Evolutionary conservation across 2,329 filamentous ascomycete species (phyloP).

Genomic region (Keithomyces neogunnii): DNA sequence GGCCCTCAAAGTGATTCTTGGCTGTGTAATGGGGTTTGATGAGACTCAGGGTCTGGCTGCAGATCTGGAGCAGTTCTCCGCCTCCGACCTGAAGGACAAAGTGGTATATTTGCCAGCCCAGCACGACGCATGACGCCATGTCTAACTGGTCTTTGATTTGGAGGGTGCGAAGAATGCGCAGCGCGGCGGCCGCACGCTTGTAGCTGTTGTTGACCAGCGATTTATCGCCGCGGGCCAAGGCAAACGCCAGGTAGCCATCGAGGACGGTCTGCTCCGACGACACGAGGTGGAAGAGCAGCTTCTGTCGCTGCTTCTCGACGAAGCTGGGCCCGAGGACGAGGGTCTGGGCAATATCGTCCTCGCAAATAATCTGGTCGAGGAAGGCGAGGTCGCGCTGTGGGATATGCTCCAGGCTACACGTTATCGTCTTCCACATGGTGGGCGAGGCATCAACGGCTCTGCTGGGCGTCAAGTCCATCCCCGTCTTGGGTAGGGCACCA

Average conservation of each 20-base stretch:
- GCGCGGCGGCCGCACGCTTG: conserved; percentile 12
- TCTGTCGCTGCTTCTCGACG: conserved; percentile 9
- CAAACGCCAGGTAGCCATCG: conserved; percentile 13
- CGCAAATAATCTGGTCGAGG: conserved; percentile 9
- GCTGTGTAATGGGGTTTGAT: conserved; percentile 11
- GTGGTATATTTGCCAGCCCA: conserved; percentile 12
- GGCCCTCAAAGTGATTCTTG: not conserved
- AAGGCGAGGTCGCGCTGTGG: conserved; percentile 2
- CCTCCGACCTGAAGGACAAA: conserved; percentile 11
- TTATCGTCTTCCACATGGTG: not conserved
- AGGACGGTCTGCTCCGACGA: conserved; percentile 5
- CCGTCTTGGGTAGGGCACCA: not conserved
- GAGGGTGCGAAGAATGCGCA: conserved; percentile 10
- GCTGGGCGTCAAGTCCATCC: not conserved
- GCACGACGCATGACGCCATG: conserved; percentile 11
- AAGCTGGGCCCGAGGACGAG: conserved; percentile 16
- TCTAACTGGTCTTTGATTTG: conserved; percentile 4
- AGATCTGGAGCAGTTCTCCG: conserved; percentile 10
- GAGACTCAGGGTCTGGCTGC: conserved; percentile 12
- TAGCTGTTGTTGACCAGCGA: conserved; percentile 5
- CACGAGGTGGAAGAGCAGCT: conserved; percentile 10
- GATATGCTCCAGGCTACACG: not conserved
- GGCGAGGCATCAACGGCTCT: not conserved
- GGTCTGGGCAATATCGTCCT: conserved; percentile 8
- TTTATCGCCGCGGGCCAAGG: conserved; percentile 8